These are phyloP conservation scores for Pezicula rhizophila DNA, from an alignment of 2,329 filamentous ascomycete species.

Conservation along the genomic window DNA sequence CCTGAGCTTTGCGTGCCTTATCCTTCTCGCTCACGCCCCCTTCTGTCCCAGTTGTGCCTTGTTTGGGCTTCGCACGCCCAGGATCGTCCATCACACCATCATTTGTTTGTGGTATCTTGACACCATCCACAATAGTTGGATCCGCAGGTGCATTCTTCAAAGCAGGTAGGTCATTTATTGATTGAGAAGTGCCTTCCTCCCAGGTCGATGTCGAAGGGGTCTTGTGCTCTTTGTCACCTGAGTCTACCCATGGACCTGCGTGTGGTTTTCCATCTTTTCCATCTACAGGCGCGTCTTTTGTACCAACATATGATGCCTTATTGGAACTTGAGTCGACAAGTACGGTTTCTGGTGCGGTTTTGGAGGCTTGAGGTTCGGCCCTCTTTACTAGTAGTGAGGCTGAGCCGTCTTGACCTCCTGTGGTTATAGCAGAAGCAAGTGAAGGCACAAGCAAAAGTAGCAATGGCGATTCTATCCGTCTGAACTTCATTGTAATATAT, in stretches of 20 bases:
- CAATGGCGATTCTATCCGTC: conserved; percentile 45
- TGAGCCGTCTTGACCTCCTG: conserved; percentile 19
- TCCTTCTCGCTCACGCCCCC: conserved; percentile 85
- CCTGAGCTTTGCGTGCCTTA: conserved; percentile 65
- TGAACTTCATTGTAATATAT: conserved; percentile 49
- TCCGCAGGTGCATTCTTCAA: conserved; percentile 44
- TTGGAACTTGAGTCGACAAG: conserved; percentile 26
- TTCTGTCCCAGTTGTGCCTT: conserved; percentile 82
- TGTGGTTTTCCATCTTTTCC: conserved; percentile 92
- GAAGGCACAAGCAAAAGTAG: conserved; percentile 56
- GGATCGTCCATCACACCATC: conserved; percentile 94
- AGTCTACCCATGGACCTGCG: conserved; percentile 71
- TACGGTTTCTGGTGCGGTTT: conserved; percentile 10
- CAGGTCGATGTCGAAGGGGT: conserved; percentile 33
- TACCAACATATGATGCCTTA: conserved; percentile 35
- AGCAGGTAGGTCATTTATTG: conserved; percentile 27
- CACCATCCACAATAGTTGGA: conserved; percentile 49
- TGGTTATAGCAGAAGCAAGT: conserved; percentile 38
- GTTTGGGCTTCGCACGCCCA: conserved; percentile 65
- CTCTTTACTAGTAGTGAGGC: conserved; percentile 18
- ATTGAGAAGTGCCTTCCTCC: conserved; percentile 34
- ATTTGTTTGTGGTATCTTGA: conserved; percentile 56
- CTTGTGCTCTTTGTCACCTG: conserved; percentile 38
- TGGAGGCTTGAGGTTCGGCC: conserved; percentile 13
- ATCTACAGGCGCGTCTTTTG: conserved; percentile 83